Base-by-base conservation (phyloP, 148 eudicot genomes). In the Nepenthes gracilis region DNA sequence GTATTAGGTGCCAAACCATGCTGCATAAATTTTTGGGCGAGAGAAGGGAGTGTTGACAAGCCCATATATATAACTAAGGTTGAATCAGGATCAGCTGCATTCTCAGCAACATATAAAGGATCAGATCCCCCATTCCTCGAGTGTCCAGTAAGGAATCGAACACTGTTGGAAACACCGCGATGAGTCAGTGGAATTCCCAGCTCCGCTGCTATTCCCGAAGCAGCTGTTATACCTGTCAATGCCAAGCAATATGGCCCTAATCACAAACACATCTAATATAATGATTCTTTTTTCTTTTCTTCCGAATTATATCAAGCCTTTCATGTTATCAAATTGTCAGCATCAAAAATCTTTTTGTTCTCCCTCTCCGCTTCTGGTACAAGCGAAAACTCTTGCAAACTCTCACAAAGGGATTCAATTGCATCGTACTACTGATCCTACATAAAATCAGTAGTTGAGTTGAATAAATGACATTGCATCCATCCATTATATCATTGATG, bases 61-160 rank as follows among this genome's bases (percentile, higher is more conserved):
- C 98, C 98, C 98, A 93, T 93, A 50, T 93, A 93, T 14, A 93
- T 87, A 43, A 93, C 98, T 64, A 93, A 79, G 37, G 98, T 93
- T 35, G 85, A 82, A 77, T 93, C 98, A n/a, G 95, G 84, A 59
- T 93, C 95, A 33, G 91, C 96, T 43, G 98, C 96, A 75, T 79
- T 86, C 59, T 82, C 89, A 14, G 91, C 96, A 10, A 93, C 95
- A 70, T 70, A 93, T 38, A 93, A 67, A 60, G 96, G 98, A 63
- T 93, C 96, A 2, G 81, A 75, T 59, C 98, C 98, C 35, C 98
- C 98, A 53, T 88, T 88, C 62, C 88, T 86, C 2, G 98, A 93
- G 71, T 93, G 98, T 1, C 98, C 98, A 0, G 96, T 93, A 35
- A 93, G 89, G 78, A 88, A 93, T 66, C 96, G 77, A 5, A 93